Evolutionary conservation across 352 stramenopile species (phyloP), one percentile per base, ranked within the genome.

Genomic region (Phytophthora citricola): DNA sequence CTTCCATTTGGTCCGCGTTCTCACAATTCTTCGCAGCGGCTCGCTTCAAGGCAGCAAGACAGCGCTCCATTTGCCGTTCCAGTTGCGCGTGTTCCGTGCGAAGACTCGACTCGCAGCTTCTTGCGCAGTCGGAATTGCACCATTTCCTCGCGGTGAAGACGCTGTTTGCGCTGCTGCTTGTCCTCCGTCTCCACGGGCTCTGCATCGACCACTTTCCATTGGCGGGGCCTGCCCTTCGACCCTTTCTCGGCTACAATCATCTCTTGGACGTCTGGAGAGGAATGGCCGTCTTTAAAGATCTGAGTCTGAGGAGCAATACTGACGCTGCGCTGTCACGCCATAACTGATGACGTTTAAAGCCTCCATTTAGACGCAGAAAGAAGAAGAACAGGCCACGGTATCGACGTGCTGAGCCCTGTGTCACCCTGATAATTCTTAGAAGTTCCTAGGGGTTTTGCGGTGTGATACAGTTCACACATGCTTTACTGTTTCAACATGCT

Each of bases 121-220:
- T 66, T 59, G 29, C 40, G 39, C 1, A 52, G 48, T 40, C 58
- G 47, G 24, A 58, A 66, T n/a, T 58, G 48, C 48, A 66, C 58
- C 58, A 66, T 66, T 66, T 66, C 58, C 20, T 66, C 36, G 5
- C 48, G 47, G 32, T 66, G 58, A 10, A 64, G 12, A n/a, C 57
- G 45, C 40, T 53, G 48, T 48, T 66, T 58, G 12, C 58, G 58
- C 39, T 58, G 48, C 29, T 59, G 56, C 27, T 56, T 50, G 38
- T 50, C 36, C 29, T 57, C 57, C 1, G n/a, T 52, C 11, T 14
- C 10, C 11, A 8, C 6, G 1, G 48, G 4, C 7, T 10, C 29
- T 9, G 45, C 47, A 22, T 52, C 48, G 2, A 39, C 39, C 40
- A 59, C 4, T 29, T 41, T 58, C 58, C 58, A 66, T 43, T 58